Conservation (phyloP, 768 basidiomycete genomes). For the Russula emetica region DNA sequence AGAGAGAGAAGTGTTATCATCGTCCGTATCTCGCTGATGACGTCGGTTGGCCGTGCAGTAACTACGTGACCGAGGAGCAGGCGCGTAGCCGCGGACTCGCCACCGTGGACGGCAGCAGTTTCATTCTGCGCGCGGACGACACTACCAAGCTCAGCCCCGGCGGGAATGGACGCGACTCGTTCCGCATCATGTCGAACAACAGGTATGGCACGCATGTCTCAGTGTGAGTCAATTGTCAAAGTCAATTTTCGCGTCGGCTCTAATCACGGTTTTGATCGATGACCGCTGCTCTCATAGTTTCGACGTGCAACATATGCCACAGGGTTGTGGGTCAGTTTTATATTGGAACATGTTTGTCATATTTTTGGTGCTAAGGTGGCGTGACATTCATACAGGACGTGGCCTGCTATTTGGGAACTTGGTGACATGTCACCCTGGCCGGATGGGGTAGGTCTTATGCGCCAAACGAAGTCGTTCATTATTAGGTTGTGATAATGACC, state of each 20-base stretch:
- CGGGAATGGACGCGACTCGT: constrained; percentile 56
- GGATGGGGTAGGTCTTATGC: constrained; percentile 34
- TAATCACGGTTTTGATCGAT: background rate
- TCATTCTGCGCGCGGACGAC: constrained; percentile 54
- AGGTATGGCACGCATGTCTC: constrained; percentile 50
- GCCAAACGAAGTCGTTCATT: background rate
- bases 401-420: constrained; percentile 59
- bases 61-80: constrained; percentile 45
- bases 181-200: constrained; percentile 52
- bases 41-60: constrained; percentile 29
- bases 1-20: constrained; percentile 31
- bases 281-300: constrained; percentile 32
- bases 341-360: constrained; percentile 18
- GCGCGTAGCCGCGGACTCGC: constrained; percentile 55
- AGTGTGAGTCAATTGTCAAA: constrained; percentile 39
- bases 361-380: background rate
- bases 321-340: constrained; percentile 49
- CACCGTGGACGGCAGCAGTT: constrained; percentile 47
- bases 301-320: constrained; percentile 56
- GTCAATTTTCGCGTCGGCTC: background rate
- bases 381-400: constrained; percentile 32
- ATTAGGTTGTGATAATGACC: constrained; percentile 9
- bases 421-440: constrained; percentile 54
- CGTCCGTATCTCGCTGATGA: background rate
- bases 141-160: constrained; percentile 43